These are phyloP conservation scores for Urtica urens DNA, from an alignment of 306 rosid species.

Conservation along the genomic window DNA sequence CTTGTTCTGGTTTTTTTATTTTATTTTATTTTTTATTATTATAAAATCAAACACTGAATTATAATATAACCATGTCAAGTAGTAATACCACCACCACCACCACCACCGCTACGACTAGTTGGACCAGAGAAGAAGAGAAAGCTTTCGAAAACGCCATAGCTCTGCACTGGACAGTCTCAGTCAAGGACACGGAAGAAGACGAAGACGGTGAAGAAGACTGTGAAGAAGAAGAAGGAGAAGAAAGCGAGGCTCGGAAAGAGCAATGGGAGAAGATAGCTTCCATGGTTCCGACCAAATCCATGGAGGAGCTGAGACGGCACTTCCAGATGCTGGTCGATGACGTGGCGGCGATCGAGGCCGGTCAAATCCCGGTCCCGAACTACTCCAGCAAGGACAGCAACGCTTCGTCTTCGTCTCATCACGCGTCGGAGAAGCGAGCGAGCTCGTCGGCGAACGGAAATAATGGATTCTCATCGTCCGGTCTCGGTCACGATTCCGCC, in stretches of 20 bases:
- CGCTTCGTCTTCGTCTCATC: slow-evolving; percentile 27
- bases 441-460: slow-evolving; percentile 44
- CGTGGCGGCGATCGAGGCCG: slow-evolving; percentile 65
- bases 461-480: slow-evolving; percentile 68
- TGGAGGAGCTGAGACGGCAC: slow-evolving; percentile 73
- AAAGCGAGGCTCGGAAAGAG: slow-evolving; percentile 20
- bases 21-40: too few species aligned
- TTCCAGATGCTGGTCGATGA: slow-evolving; percentile 63
- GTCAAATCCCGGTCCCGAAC: slow-evolving; percentile 50
- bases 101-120: too few species aligned
- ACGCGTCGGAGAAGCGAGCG: slow-evolving; percentile 56
- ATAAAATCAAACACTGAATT: too few species aligned
- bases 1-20: too few species aligned
- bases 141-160: slow-evolving; percentile 89
- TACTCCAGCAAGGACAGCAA: slow-evolving; percentile 31
- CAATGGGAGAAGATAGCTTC: slow-evolving; percentile 84
- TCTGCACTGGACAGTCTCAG: slow-evolving; percentile 38
- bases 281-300: slow-evolving; percentile 51
- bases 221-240: slow-evolving; percentile 2
- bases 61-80: slow-evolving; percentile 73
- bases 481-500: slow-evolving; percentile 43
- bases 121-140: slow-evolving; percentile 89
- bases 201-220: slow-evolving; percentile 10
- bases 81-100: slow-evolving; percentile 19
- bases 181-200: slow-evolving; percentile 5